Base-by-base conservation (phyloP, 352 stramenopile genomes). In the Globisporangium paddicum region DNA sequence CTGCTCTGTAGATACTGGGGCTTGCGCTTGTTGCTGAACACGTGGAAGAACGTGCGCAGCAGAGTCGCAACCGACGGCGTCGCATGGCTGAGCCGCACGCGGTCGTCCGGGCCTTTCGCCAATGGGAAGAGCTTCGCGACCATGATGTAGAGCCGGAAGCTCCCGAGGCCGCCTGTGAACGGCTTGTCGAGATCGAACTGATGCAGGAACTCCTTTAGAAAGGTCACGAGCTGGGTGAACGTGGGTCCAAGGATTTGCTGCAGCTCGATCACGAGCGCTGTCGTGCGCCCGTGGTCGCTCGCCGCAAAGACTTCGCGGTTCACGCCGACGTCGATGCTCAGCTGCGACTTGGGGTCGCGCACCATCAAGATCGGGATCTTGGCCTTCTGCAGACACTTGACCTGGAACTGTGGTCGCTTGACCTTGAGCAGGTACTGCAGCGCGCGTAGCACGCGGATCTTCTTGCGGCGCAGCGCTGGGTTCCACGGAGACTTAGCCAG, bases 91-190 rank as follows among this genome's bases (percentile, higher is more conserved):
- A 10, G 35, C 19, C 30, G n/a, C n/a, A 32, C 56, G 2, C 19
- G 9, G 11, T 19, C 37, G 37, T 18, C 49, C 2, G n/a, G 28
- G 6, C 68, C 64, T 25, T 52, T 62, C 41, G 60, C 25, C 14
- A 62, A 42, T 8, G 77, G 69, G 59, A 90, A 82, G 14, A 93
- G 68, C 48, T 73, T 83, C 9, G 79, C 80, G 21, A 91, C 77
- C 81, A 93, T 91, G 61, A 91, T 76, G 47, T 93, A 93, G 19
- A 93, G 63, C 2, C 84, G 76, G 58, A 86, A 93, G 64, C 84
- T 91, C 5, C 81, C 84, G 13, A 93, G 64, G 0, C 84, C 84
- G 16, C 81, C 84, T 10, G 81, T 90, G 57, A 87, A 91, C 7
- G 79, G 84, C 47, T 91, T 93, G 70, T 91, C 79, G 5, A 93